Evolutionary conservation across 306 rosid species (phyloP), one percentile per base, ranked within the genome.

Genomic region (Gynostemma pentaphyllum): DNA sequence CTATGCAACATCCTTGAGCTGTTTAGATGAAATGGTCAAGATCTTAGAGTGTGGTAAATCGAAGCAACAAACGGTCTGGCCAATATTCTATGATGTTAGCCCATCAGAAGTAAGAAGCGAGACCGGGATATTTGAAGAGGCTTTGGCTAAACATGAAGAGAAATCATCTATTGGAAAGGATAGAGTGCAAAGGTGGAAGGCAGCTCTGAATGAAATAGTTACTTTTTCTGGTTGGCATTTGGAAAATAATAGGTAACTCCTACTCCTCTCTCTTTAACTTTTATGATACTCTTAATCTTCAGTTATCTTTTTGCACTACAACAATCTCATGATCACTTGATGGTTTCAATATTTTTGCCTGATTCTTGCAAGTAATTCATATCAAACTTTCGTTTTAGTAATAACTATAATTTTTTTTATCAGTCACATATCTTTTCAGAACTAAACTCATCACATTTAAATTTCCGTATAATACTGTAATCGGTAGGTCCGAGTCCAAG

Each of bases 181-280:
- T 13, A 21, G 16, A 29, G 71, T 75, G 26, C 55, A 41, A 14
- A 22, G 4, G 8, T 72, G 80, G 80, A 79, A 45, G 48, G 29
- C 56, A 6, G 75, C 78, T 5, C 44, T 72, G 37, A 45, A 5
- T 1, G 16, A 54, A 22, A 52, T 70, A 18, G 66, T 70, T 3
- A 41, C 51, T n/a, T 45, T 70, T 2, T 52, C 72, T 15, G 79
- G 74, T 30, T 45, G 22, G 69, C 36, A 49, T 50, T 19, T 11
- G 5, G 8, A 0, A 0, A 10, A 9, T n/a, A n/a, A n/a, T 8
- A 9, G 64, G 80, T 75, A 27, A 72, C 62, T 67, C 12, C 39
- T 26, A 13, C 28, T n/a, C 16, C 3, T 18, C 12, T 34, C 4
- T 14, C 4, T 39, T 10, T 18, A 15, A 30, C 30, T 7, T n/a